Evolutionary conservation across 1,284 basidiomycete species (phyloP).

Genomic region (Fomitopsis schrenkii): DNA sequence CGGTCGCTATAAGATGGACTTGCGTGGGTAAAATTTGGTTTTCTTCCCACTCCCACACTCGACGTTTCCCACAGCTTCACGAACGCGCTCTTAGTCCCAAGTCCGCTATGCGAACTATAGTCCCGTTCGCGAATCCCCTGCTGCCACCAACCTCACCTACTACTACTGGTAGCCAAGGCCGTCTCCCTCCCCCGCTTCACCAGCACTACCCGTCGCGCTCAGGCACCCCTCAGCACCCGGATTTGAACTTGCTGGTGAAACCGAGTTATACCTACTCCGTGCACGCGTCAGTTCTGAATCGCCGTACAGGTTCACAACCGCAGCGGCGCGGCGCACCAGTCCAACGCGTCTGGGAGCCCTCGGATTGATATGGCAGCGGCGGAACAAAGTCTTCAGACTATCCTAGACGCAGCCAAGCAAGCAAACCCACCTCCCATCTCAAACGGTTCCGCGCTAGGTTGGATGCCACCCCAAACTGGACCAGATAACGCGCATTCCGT

Average conservation of each 20-base stretch:
- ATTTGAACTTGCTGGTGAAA: slow-evolving; percentile 38
- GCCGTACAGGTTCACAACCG: slow-evolving; percentile 25
- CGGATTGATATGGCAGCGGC: slow-evolving; percentile 32
- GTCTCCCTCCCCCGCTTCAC: slow-evolving; percentile 23
- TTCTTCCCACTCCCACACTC: slow-evolving; percentile 34
- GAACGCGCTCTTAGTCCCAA: slow-evolving; percentile 15
- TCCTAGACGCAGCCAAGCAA: slow-evolving; percentile 45
- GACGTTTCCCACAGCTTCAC: slow-evolving; percentile 27
- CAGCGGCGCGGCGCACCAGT: slow-evolving; percentile 18
- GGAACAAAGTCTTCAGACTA: slow-evolving; percentile 61
- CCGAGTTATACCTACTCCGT: slow-evolving; percentile 30
- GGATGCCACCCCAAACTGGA: slow-evolving; percentile 28
- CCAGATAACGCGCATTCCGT: background rate
- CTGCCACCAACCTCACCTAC: slow-evolving; percentile 41
- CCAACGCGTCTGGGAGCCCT: slow-evolving; percentile 18
- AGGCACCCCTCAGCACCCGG: slow-evolving; percentile 33
- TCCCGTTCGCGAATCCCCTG: slow-evolving; percentile 30
- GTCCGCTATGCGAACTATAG: slow-evolving; percentile 32
- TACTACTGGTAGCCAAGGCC: slow-evolving; percentile 31
- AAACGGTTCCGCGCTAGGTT: slow-evolving; percentile 38
- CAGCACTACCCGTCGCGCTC: slow-evolving; percentile 34
- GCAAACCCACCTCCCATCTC: slow-evolving; percentile 14
- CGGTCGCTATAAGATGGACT: slow-evolving; percentile 31
- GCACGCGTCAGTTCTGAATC: slow-evolving; percentile 16
- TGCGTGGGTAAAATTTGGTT: slow-evolving; percentile 31